These are phyloP conservation scores for Sporothrix mexicana DNA, from an alignment of 2,329 filamentous ascomycete species.

Conservation along the genomic window DNA sequence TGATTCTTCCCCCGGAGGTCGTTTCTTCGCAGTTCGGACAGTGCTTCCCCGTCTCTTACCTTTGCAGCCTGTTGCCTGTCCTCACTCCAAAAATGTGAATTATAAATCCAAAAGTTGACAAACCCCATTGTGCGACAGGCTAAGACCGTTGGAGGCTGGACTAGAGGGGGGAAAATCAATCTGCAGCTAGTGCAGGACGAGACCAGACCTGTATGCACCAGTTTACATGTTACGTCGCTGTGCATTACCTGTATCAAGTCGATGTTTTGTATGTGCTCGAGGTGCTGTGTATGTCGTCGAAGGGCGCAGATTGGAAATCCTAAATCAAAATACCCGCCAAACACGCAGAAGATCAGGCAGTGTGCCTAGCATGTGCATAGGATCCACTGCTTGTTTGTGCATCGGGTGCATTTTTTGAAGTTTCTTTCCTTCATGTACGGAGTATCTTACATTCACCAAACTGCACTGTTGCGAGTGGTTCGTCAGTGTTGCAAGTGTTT, in stretches of 20 bases:
- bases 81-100: constrained; percentile 4
- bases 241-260: background rate
- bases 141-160: background rate
- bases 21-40: too few species aligned
- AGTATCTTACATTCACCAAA: too few species aligned
- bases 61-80: too few species aligned
- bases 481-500: too few species aligned
- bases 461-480: too few species aligned
- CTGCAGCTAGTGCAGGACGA: constrained; percentile 1
- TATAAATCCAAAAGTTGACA: constrained; percentile 28
- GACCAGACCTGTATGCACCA: background rate
- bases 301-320: background rate
- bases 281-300: too few species aligned
- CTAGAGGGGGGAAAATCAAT: background rate
- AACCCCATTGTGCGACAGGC: background rate
- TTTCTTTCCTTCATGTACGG: too few species aligned
- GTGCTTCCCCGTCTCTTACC: too few species aligned
- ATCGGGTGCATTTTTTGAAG: background rate
- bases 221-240: background rate
- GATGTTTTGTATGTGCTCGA: too few species aligned
- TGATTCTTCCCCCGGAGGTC: background rate
- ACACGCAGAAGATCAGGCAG: background rate
- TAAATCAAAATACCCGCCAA: background rate
- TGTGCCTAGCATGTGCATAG: background rate
- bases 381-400: background rate